These are phyloP conservation scores for Cornus suecica DNA, from an alignment of 148 eudicot genomes.

Conservation along the genomic window DNA sequence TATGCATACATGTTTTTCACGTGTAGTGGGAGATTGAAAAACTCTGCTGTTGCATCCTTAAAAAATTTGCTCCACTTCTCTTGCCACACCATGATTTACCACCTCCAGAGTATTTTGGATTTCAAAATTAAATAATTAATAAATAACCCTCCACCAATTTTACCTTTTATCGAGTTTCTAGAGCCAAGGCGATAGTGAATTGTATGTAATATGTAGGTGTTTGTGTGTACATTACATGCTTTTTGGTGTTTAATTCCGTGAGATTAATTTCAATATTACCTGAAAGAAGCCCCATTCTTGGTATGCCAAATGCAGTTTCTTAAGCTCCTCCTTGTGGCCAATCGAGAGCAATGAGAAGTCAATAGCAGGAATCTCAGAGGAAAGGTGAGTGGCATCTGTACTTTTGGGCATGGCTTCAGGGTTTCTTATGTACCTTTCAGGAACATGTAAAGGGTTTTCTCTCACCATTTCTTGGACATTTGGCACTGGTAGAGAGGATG, in stretches of 20 bases:
- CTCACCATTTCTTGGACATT: constrained; percentile 15
- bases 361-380: constrained; percentile 6
- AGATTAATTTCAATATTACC: neutral
- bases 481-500: neutral
- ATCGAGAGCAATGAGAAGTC: constrained; percentile 10
- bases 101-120: neutral
- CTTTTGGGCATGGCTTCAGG: constrained; percentile 2
- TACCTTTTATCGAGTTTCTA: too few relatives aligned
- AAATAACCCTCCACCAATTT: neutral
- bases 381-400: neutral
- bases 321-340: constrained; percentile 13
- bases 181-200: neutral
- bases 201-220: neutral
- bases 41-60: constrained; percentile 5
- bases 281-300: constrained; percentile 22
- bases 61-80: neutral
- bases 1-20: constrained; percentile 9
- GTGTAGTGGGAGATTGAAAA: too few relatives aligned
- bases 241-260: neutral
- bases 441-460: constrained; percentile 8
- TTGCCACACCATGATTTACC: constrained; percentile 2
- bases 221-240: too few relatives aligned
- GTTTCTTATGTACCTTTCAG: neutral
- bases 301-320: constrained; percentile 15
- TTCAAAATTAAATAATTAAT: neutral